These are phyloP conservation scores for Diphasiastrum complanatum DNA, from an alignment of 83 land plant genomes.

Conservation along the genomic window DNA sequence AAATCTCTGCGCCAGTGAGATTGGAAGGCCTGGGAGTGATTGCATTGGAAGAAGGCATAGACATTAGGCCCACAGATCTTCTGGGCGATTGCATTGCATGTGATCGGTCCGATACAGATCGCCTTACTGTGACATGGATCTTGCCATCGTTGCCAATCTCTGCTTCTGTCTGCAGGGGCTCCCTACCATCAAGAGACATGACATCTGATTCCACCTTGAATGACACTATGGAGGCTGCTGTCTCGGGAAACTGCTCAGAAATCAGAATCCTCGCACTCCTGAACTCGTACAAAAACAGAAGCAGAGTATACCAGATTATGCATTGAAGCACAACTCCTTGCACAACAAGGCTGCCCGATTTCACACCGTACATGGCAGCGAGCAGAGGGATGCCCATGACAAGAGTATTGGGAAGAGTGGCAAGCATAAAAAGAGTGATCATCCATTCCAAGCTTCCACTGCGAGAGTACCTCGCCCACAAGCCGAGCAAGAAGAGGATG, in stretches of 20 bases:
- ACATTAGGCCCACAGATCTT: slow-evolving; percentile 18
- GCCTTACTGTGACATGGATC: slow-evolving; percentile 49
- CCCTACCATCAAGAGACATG: slow-evolving; percentile 58
- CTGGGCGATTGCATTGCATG: slow-evolving; percentile 22
- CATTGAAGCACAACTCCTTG: slow-evolving; percentile 10
- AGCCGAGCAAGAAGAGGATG: not conserved
- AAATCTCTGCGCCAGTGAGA: slow-evolving; percentile 63
- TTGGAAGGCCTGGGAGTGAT: slow-evolving; percentile 54
- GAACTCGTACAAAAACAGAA: slow-evolving; percentile 7
- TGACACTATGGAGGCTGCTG: slow-evolving; percentile 14
- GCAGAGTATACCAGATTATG: no score
- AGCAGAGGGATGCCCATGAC: no score
- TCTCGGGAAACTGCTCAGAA: slow-evolving; percentile 7
- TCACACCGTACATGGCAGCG: slow-evolving; percentile 9
- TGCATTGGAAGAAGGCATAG: slow-evolving; percentile 34
- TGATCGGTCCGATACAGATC: slow-evolving; percentile 43
- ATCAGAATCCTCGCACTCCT: slow-evolving; percentile 9
- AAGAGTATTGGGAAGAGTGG: slow-evolving; percentile 10
- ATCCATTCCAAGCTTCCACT: slow-evolving; percentile 10
- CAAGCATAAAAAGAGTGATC: slow-evolving; percentile 9
- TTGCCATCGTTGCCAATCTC: slow-evolving; percentile 45
- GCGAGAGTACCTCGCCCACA: slow-evolving; percentile 1
- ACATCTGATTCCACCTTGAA: slow-evolving; percentile 41
- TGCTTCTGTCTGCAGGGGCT: slow-evolving; percentile 42
- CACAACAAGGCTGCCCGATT: slow-evolving; percentile 3